These are phyloP conservation scores for Lodderomyces parapsilosis DNA, from an alignment of 1,139 yeast genomes.

Conservation along the genomic window DNA sequence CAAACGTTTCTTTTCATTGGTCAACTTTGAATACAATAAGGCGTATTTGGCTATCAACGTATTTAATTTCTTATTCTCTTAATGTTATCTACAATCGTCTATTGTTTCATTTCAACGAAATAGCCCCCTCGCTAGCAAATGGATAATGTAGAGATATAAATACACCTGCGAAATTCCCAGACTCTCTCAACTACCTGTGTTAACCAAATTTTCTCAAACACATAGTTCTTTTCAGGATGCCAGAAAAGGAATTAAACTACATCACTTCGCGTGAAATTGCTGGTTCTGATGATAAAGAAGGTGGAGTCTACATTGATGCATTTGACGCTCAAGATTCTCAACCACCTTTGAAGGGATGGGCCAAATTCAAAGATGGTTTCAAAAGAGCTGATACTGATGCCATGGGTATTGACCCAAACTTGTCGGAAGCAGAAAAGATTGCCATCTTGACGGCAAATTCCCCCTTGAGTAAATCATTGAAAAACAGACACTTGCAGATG, in stretches of 20 bases:
- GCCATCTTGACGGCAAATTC: slow-evolving; percentile 66
- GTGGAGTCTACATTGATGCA: slow-evolving; percentile 45
- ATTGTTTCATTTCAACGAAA: neutral
- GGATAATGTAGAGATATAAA: slow-evolving; percentile 1
- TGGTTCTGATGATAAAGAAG: slow-evolving; percentile 39
- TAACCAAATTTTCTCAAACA: neutral
- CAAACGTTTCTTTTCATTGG: slow-evolving; percentile 1
- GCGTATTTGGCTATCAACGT: too few species aligned
- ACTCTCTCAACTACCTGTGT: neutral
- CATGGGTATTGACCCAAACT: slow-evolving; percentile 62
- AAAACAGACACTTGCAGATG: slow-evolving; percentile 71
- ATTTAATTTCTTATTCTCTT: neutral
- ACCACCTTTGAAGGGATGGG: slow-evolving; percentile 36
- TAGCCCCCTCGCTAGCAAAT: neutral
- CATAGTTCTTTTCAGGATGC: slow-evolving; percentile 23
- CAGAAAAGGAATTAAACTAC: slow-evolving; percentile 44
- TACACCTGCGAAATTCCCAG: neutral
- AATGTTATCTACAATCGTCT: neutral
- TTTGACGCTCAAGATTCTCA: slow-evolving; percentile 30
- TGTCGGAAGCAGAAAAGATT: slow-evolving; percentile 66
- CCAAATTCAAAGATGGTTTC: slow-evolving; percentile 53
- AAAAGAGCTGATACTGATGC: slow-evolving; percentile 49
- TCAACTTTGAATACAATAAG: neutral
- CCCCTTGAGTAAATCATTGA: slow-evolving; percentile 65
- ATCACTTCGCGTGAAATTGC: slow-evolving; percentile 40